These are phyloP conservation scores for Mimosa bimucronata DNA, from an alignment of 306 rosid genomes.

Conservation along the genomic window DNA sequence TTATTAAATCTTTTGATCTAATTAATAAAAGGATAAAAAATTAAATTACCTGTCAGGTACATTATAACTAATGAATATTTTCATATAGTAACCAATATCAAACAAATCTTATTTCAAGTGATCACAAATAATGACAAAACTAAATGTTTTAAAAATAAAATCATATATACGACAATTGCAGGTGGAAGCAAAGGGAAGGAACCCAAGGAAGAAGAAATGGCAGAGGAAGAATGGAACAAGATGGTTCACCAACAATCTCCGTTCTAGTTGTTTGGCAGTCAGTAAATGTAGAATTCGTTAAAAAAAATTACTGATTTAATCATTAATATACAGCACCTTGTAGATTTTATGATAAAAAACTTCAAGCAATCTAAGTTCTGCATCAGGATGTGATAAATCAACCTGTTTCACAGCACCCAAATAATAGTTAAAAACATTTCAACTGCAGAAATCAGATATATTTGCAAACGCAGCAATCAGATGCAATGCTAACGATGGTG, in stretches of 20 bases:
- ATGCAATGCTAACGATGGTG: constrained; percentile 1
- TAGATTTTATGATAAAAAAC: constrained; percentile 95
- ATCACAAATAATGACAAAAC: not conserved
- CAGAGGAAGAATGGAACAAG: not conserved
- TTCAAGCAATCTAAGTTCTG: constrained; percentile 87
- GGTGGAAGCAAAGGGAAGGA: not conserved
- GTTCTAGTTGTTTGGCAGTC: not conserved
- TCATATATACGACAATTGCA: not conserved
- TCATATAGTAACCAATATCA: not conserved
- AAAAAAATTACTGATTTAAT: not conserved
- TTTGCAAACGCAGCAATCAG: constrained; percentile 8
- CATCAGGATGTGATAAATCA: constrained; percentile 81
- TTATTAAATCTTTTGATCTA: not conserved
- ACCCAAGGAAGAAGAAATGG: not conserved
- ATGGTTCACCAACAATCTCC: not conserved
- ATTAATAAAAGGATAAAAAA: not conserved
- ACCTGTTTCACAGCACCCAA: constrained; percentile 59
- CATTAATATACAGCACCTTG: constrained; percentile 54
- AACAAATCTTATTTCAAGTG: not conserved
- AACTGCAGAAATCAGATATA: not conserved
- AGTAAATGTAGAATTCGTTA: not conserved
- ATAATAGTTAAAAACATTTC: not conserved
- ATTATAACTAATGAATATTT: not conserved
- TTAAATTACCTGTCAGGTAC: not conserved
- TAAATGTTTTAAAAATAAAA: not conserved